phyloP scores from a whole-genome alignment of 108 stramenopile genomes.

The Nannochloropsis gaditana region DNA sequence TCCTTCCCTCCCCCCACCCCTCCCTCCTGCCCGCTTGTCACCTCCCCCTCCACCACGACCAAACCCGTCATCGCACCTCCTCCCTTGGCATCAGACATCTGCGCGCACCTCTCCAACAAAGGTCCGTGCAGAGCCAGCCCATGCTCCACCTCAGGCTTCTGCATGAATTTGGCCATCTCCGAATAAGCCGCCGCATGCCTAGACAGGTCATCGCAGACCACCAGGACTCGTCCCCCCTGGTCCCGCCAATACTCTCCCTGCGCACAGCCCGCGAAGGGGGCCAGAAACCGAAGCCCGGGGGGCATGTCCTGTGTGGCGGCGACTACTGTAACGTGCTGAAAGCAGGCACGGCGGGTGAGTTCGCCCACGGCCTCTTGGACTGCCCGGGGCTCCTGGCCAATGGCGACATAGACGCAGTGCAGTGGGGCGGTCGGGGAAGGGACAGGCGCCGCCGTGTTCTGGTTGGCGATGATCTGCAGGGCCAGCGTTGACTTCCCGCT shows the following conservation, averaged over 20 bases:
- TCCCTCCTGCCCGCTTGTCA: background rate
- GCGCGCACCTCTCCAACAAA: background rate
- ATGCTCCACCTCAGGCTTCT: background rate
- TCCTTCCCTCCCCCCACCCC: background rate
- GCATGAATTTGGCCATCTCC: slow-evolving; percentile 74
- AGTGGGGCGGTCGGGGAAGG: background rate
- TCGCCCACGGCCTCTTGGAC: background rate
- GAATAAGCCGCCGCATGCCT: slow-evolving; percentile 99
- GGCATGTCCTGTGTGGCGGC: background rate
- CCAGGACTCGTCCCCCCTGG: slow-evolving; percentile 98
- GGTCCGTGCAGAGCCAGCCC: background rate
- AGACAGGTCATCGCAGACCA: slow-evolving; percentile 99
- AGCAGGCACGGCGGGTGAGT: background rate
- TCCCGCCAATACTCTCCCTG: slow-evolving; percentile 99
- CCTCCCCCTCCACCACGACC: slow-evolving; percentile 3
- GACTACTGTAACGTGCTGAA: background rate
- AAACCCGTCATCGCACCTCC: background rate
- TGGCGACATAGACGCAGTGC: background rate
- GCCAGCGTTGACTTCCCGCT: background rate
- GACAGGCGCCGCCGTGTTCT: background rate
- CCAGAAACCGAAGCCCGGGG: slow-evolving; percentile 70
- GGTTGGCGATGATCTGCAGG: background rate
- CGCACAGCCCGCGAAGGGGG: slow-evolving; percentile 96
- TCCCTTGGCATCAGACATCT: background rate
- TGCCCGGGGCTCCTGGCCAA: background rate